These are phyloP conservation scores for Populus hybrid DNA, from an alignment of 441 rosid genomes.

Conservation along the genomic window DNA sequence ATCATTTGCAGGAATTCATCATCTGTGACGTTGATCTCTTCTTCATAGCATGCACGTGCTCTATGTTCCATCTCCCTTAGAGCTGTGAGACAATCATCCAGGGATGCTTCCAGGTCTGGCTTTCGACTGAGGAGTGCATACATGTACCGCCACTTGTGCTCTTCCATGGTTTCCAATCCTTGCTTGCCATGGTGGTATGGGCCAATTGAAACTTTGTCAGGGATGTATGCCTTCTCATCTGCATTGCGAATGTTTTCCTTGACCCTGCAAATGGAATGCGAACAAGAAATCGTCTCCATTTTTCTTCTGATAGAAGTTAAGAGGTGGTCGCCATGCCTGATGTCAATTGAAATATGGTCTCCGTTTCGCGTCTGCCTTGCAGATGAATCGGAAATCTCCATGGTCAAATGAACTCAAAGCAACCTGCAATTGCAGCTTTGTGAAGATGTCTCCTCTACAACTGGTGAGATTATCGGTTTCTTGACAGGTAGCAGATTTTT, in stretches of 20 bases:
- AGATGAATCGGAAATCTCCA: slow-evolving; percentile 12
- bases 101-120: slow-evolving; percentile 29
- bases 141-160: slow-evolving; percentile 48
- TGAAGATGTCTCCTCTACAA: background rate
- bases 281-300: slow-evolving; percentile 39
- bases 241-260: slow-evolving; percentile 1
- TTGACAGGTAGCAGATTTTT: background rate
- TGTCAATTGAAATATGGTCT: slow-evolving; percentile 35
- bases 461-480: background rate
- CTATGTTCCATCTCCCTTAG: slow-evolving; percentile 39
- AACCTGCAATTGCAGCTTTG: slow-evolving; percentile 7
- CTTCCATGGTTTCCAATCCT: slow-evolving; percentile 18
- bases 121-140: slow-evolving; percentile 42
- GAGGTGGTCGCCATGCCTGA: slow-evolving; percentile 24
- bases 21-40: background rate
- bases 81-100: slow-evolving; percentile 37
- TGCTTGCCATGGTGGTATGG: slow-evolving; percentile 29
- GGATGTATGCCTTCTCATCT: slow-evolving; percentile 21
- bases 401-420: background rate
- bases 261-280: slow-evolving; percentile 32
- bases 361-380: background rate
- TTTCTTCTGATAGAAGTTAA: slow-evolving; percentile 28
- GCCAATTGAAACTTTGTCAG: slow-evolving; percentile 44
- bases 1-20: slow-evolving; percentile 40
- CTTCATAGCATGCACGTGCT: slow-evolving; percentile 36